These are phyloP conservation scores for Nelumbo lutea DNA, from an alignment of 164 flowering plant species.

Conservation along the genomic window DNA sequence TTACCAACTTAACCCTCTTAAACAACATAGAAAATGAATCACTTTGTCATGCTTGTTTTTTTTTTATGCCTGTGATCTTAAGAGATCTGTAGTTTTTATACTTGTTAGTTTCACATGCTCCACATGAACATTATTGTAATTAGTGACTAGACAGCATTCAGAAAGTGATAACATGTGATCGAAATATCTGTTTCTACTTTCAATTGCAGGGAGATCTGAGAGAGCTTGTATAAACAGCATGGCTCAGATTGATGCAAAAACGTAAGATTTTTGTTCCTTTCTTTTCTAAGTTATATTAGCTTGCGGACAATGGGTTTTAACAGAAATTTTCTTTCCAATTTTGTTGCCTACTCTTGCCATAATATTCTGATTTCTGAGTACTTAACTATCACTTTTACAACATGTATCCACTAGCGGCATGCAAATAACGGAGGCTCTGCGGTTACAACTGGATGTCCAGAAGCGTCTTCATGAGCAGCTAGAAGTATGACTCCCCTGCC, in stretches of 20 bases:
- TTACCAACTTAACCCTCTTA: no score
- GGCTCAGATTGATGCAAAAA: slow-evolving; percentile 38
- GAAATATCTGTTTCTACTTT: not conserved
- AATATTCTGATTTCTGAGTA: not conserved
- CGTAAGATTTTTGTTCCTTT: slow-evolving; percentile 24
- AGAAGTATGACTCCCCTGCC: slow-evolving; percentile 38
- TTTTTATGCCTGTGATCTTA: no score
- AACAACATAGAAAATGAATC: no score
- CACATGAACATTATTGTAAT: no score
- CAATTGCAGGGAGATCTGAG: slow-evolving; percentile 47
- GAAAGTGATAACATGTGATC: no score
- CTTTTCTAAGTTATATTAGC: not conserved
- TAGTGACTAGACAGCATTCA: no score
- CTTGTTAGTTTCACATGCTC: no score
- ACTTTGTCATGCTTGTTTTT: no score
- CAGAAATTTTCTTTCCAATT: not conserved
- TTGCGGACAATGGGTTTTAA: not conserved
- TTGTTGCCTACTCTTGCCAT: not conserved
- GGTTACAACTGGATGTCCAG: slow-evolving; percentile 73
- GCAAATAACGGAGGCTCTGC: slow-evolving; percentile 67
- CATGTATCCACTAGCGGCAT: slow-evolving; percentile 37
- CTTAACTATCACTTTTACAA: not conserved
- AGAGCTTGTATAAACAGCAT: slow-evolving; percentile 21
- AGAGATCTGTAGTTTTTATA: no score
- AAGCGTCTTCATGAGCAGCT: slow-evolving; percentile 80